A percentile compares a stretch with the other conserved stretches of the same genome.
phyloP scores from a whole-genome alignment of 140 eudicot species.

The Bidens hawaiensis region DNA sequence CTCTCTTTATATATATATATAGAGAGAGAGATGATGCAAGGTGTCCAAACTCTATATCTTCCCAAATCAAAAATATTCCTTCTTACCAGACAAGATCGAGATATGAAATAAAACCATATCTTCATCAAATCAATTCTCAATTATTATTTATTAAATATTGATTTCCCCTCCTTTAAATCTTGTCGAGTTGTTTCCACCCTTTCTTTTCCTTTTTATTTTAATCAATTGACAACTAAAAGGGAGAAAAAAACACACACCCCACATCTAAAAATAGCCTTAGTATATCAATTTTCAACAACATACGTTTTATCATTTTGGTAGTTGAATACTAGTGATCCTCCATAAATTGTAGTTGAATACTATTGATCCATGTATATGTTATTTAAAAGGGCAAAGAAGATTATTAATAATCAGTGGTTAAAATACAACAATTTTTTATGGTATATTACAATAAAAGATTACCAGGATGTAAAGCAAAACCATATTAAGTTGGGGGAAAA shows the following conservation, averaged over 20 bases:
- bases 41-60: conserved; percentile 32
- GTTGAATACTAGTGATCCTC: neutral
- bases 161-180: conserved; percentile 18
- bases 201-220: neutral
- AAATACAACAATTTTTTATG: neutral
- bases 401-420: neutral
- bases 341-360: too few species aligned
- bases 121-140: conserved; percentile 59
- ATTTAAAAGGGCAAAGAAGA: neutral
- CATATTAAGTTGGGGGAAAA: neutral
- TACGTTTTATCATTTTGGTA: neutral
- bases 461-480: neutral
- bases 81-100: conserved; percentile 64
- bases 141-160: conserved; percentile 12
- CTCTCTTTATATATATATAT: too few species aligned
- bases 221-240: neutral
- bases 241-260: neutral
- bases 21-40: conserved; percentile 22
- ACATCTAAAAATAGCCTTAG: neutral
- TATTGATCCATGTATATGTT: too few species aligned
- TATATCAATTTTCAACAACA: too few species aligned
- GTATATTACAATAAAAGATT: too few species aligned
- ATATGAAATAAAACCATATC: conserved; percentile 54
- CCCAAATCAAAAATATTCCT: conserved; percentile 59
- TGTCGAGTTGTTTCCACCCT: conserved; percentile 29